Percentiles rank a stretch among this genome's conserved stretches.
phyloP scores from a whole-genome alignment of 2,329 filamentous ascomycete species.

The Fonsecaea nubica region DNA sequence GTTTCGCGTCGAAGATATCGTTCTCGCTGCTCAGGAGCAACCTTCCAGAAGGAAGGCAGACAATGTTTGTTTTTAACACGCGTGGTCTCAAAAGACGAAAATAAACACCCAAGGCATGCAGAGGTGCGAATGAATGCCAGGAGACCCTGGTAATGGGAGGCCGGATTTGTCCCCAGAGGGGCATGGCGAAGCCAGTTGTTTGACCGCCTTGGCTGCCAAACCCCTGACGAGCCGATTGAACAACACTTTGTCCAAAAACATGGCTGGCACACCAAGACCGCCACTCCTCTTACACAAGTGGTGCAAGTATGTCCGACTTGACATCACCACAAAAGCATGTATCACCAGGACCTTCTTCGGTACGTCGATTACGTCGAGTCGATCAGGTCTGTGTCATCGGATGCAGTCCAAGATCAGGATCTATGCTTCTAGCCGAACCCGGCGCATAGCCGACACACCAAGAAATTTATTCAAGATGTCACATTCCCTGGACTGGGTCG shows the following conservation, averaged over 20 bases:
- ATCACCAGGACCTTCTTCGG: not conserved
- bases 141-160: not conserved
- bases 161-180: not conserved
- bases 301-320: not conserved
- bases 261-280: not conserved
- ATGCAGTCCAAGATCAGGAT: not conserved
- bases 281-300: not conserved
- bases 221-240: not conserved
- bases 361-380: not conserved
- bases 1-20: conserved; percentile 6
- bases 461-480: not conserved
- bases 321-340: not conserved
- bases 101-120: not conserved
- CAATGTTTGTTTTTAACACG: not conserved
- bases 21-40: not conserved
- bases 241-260: not conserved
- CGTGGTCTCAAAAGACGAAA: not conserved
- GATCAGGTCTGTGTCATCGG: not conserved
- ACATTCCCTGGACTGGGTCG: not conserved
- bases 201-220: not conserved
- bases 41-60: conserved; percentile 3
- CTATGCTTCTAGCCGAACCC: not conserved
- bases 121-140: not conserved
- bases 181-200: not conserved
- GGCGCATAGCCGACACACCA: not conserved